Conservation (phyloP, 2,329 filamentous ascomycete species). For the Colletotrichum scovillei region DNA sequence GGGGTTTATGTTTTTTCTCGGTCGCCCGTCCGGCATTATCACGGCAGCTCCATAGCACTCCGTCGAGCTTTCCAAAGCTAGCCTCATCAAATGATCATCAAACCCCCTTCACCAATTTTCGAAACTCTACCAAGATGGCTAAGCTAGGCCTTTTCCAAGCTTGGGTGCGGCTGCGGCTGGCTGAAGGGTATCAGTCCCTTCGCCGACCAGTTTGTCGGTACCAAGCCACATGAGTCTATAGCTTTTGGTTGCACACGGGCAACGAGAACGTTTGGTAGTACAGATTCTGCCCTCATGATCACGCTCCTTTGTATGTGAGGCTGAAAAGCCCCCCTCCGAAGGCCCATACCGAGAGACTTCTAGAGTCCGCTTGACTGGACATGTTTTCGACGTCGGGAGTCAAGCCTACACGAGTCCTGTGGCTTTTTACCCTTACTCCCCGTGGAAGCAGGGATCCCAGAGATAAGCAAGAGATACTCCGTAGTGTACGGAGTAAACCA, state of each 20-base stretch:
- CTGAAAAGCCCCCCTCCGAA: background rate
- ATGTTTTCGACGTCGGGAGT: background rate
- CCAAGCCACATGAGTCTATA: background rate
- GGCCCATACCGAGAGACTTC: background rate
- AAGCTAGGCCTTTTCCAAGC: background rate
- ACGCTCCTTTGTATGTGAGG: background rate
- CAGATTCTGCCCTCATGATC: background rate
- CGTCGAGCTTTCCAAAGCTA: background rate
- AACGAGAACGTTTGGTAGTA: background rate
- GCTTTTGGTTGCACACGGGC: too few species aligned
- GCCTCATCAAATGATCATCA: background rate
- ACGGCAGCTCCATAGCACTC: background rate
- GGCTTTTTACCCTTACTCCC: background rate
- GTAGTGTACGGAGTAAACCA: background rate
- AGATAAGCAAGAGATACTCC: conserved; percentile 10
- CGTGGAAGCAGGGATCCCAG: background rate
- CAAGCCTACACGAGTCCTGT: background rate
- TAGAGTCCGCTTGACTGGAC: background rate
- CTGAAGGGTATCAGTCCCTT: background rate
- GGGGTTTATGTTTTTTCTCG: background rate
- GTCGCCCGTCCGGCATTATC: conserved; percentile 7
- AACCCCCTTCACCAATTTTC: background rate
- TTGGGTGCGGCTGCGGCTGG: background rate
- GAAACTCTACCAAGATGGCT: background rate
- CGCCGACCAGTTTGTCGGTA: background rate